These are phyloP conservation scores for Apiospora kogelbergensis DNA, from an alignment of 2,329 filamentous ascomycete species.

Conservation along the genomic window DNA sequence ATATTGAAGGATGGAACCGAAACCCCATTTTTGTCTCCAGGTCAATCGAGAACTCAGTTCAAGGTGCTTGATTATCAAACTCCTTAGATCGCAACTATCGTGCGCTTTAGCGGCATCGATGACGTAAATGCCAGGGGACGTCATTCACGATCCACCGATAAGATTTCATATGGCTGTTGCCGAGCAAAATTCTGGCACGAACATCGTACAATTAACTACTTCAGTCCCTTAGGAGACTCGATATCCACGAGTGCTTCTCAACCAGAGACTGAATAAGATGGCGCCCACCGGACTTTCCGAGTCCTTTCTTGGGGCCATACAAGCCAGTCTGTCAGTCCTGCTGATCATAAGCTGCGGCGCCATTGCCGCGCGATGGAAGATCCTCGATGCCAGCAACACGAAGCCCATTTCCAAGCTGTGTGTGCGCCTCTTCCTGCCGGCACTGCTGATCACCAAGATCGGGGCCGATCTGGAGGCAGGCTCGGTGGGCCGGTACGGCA, in stretches of 20 bases:
- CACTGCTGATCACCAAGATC: slow-evolving; percentile 45
- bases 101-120: not conserved
- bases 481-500: slow-evolving; percentile 38
- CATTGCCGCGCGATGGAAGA: slow-evolving; percentile 36
- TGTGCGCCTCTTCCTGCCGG: slow-evolving; percentile 47
- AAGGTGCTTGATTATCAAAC: not conserved
- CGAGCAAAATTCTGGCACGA: no score
- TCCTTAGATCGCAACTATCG: not conserved
- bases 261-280: slow-evolving; percentile 14
- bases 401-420: slow-evolving; percentile 46
- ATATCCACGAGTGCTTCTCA: not conserved
- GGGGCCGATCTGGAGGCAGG: slow-evolving; percentile 40
- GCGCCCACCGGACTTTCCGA: slow-evolving; percentile 28
- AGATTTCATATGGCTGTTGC: not conserved
- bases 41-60: not conserved
- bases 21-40: no score
- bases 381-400: slow-evolving; percentile 36
- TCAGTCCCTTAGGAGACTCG: no score
- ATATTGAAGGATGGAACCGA: no score
- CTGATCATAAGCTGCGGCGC: slow-evolving; percentile 46
- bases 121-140: not conserved
- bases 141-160: not conserved
- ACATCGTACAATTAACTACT: not conserved
- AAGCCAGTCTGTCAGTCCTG: slow-evolving; percentile 47
- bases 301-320: slow-evolving; percentile 45